Evolutionary conservation across 352 stramenopile species (phyloP).

Genomic region (Phytophthora meadii): DNA sequence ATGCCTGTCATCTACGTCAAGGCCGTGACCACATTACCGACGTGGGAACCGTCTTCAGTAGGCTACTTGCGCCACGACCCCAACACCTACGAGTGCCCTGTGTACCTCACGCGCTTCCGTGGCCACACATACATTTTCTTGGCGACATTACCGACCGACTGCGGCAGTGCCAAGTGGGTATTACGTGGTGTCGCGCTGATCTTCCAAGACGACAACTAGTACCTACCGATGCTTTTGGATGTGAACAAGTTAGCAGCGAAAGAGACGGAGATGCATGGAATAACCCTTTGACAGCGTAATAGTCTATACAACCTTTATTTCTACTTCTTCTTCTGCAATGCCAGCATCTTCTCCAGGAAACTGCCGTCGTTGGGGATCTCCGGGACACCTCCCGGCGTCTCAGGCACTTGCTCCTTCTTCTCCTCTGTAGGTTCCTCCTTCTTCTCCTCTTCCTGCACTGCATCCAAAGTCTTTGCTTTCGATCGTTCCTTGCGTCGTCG

Average conservation of each 20-base stretch:
- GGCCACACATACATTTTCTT: constrained; percentile 97
- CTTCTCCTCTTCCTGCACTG: constrained; percentile 25
- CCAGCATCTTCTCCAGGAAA: constrained; percentile 79
- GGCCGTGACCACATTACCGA: constrained; percentile 92
- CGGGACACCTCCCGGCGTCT: constrained; percentile 74
- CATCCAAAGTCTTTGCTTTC: constrained; percentile 52
- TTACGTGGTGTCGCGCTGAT: constrained; percentile 94
- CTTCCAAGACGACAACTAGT: constrained; percentile 96
- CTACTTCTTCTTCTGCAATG: constrained; percentile 50
- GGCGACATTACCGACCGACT: constrained; percentile 94
- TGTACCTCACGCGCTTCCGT: constrained; percentile 97
- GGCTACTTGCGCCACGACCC: constrained; percentile 95
- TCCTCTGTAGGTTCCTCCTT: constrained; percentile 34
- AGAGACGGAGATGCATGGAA: constrained; percentile 15
- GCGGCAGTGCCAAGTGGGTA: constrained; percentile 94
- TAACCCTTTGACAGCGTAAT: constrained; percentile 13
- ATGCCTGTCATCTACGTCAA: constrained; percentile 97
- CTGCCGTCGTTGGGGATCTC: constrained; percentile 86
- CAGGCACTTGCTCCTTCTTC: constrained; percentile 34
- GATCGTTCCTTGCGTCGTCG: constrained; percentile 76
- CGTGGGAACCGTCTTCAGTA: constrained; percentile 95
- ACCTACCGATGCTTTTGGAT: constrained; percentile 18
- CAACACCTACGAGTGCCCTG: constrained; percentile 95
- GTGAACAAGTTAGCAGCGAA: constrained; percentile 10
- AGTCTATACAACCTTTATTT: constrained; percentile 27